Conservation (phyloP, 306 rosid species). For the Pyrus bretschneideri region DNA sequence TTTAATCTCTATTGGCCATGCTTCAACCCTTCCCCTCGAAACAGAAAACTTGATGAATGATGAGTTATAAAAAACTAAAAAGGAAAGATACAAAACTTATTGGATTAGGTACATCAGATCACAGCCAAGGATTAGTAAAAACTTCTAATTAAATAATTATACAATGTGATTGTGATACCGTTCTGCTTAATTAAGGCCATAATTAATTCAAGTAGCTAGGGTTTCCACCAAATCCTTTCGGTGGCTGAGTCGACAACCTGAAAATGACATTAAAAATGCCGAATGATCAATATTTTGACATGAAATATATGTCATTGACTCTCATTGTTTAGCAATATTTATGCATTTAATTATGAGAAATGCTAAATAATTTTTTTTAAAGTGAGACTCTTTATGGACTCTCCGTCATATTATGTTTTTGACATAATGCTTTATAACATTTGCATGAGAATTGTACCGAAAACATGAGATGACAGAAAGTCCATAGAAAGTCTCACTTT, state of each 20-base stretch:
- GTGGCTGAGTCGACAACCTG: constrained; percentile 22
- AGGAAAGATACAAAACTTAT: constrained; percentile 6
- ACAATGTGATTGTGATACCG: not conserved
- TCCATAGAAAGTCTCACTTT: too few species aligned
- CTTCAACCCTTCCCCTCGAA: constrained; percentile 9
- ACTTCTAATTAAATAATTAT: not conserved
- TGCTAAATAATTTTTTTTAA: too few species aligned
- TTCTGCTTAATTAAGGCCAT: constrained; percentile 10
- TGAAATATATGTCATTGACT: constrained; percentile 9
- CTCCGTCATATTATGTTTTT: too few species aligned
- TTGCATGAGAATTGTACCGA: too few species aligned
- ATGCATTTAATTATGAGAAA: not conserved
- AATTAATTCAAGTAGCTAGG: constrained; percentile 30
- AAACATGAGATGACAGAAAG: too few species aligned
- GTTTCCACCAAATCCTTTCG: constrained; percentile 37
- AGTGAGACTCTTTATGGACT: too few species aligned
- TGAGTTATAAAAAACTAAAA: not conserved
- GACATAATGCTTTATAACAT: too few species aligned
- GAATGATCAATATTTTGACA: constrained; percentile 4
- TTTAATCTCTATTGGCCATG: not conserved
- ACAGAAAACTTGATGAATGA: constrained; percentile 10
- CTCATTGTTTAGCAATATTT: not conserved
- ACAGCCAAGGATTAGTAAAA: constrained; percentile 9
- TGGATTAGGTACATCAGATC: constrained; percentile 47
- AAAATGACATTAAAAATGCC: constrained; percentile 28